These are phyloP conservation scores for Chaetomium sp. DNA, from an alignment of 2,329 filamentous ascomycete species.

Conservation along the genomic window DNA sequence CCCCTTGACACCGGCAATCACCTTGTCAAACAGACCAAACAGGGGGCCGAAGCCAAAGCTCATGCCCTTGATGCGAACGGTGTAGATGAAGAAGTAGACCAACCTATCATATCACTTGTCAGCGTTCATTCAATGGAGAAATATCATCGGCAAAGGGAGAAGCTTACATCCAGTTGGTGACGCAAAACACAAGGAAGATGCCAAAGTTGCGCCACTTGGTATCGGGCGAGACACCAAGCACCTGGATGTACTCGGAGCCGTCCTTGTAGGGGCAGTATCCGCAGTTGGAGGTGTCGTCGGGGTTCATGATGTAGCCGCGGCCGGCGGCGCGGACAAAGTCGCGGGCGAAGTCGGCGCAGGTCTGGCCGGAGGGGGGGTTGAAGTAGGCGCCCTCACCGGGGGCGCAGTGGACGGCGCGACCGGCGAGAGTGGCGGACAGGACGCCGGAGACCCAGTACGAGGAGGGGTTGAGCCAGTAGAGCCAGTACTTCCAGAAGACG, in stretches of 20 bases:
- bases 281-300: conserved; percentile 53
- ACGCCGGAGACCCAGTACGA: conserved; percentile 60
- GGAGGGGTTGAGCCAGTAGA: conserved; percentile 64
- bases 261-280: conserved; percentile 57
- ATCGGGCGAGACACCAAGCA: conserved; percentile 54
- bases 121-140: background rate
- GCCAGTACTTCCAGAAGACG: conserved; percentile 65
- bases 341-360: conserved; percentile 54
- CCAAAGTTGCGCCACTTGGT: conserved; percentile 62
- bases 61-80: conserved; percentile 25
- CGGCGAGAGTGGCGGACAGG: conserved; percentile 48
- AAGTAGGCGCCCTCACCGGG: conserved; percentile 55
- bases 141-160: background rate
- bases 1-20: conserved; percentile 11
- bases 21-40: conserved; percentile 15
- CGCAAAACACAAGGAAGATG: conserved; percentile 56
- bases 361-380: conserved; percentile 49
- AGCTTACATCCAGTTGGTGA: conserved; percentile 52
- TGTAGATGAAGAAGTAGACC: conserved; percentile 28
- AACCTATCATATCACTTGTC: conserved; percentile 14
- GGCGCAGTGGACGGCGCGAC: conserved; percentile 49
- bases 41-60: conserved; percentile 25
- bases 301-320: conserved; percentile 52
- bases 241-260: conserved; percentile 53
- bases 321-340: conserved; percentile 47